Evolutionary conservation across 257 asterid species (phyloP), one percentile per base, ranked within the genome.

Genomic region (Ligustrum vulgare): DNA sequence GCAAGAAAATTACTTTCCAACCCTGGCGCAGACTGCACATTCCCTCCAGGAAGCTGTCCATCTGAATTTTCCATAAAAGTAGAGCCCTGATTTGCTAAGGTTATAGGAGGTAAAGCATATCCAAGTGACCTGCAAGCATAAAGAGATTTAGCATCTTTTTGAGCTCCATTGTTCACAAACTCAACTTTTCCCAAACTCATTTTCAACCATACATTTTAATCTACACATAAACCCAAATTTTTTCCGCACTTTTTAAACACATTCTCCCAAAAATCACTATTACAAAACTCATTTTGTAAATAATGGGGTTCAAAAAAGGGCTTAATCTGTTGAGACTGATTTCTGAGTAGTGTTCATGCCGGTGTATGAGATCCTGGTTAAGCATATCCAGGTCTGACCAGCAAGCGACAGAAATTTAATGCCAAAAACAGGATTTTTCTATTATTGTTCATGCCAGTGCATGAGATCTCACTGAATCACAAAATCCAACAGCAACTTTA

Each of bases 41-140:
- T 71, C 51, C 72, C 62, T 72, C 79, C 77, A 25, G 82, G 71
- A 70, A 81, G 35, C 73, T 80, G 84, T 12, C 69, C 80, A 70
- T 72, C 82, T 34, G 85, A 82, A 36, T 67, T 77, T 60, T 73
- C 58, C 77, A 67, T 74, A 62, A 1, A 25, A 23, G 84, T 77
- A 76, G 79, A 58, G 60, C 81, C 80, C 60, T 73, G 67, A 47
- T 77, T 80, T 60, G 73, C 83, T 58, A 71, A 67, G 47, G 83
- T 66, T 43, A 86, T 91, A 71, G 87, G 88, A 77, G 80, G 81
- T 28, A 75, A 79, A 58, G 79, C 81, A 81, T 77, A 84, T 82
- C 82, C 87, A 74, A 80, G 71, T 20, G 82, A 81, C 85, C 90
- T 86, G 88, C 81, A 81, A 83, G 62, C 35, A 65, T 20, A 31